Evolutionary conservation across 2,329 filamentous ascomycete genomes (phyloP).

Genomic region (Chaetomium globosum): DNA sequence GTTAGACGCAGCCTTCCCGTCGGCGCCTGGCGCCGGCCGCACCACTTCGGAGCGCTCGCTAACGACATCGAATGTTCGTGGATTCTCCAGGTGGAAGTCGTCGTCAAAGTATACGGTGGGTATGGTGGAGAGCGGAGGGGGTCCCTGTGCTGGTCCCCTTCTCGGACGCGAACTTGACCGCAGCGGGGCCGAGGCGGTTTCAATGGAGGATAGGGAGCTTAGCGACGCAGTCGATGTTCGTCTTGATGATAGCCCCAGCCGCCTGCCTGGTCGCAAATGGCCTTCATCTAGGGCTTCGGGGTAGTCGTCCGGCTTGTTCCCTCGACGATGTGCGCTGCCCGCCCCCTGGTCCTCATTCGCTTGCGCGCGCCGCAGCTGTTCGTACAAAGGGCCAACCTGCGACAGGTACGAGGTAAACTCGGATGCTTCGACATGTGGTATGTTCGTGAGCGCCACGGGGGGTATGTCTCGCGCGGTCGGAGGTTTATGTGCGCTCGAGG

Average conservation of each 20-base stretch:
- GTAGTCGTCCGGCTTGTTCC: constrained; percentile 48
- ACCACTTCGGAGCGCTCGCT: constrained; percentile 97
- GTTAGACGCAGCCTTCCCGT: constrained; percentile 60
- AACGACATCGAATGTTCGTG: constrained; percentile 92
- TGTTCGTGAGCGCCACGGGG: constrained; percentile 86
- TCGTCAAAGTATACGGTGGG: constrained; percentile 93
- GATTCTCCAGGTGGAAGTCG: constrained; percentile 92
- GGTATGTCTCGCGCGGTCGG: constrained; percentile 89
- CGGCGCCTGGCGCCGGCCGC: constrained; percentile 61
- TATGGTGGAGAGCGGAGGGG: constrained; percentile 87
- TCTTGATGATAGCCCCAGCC: constrained; percentile 43
- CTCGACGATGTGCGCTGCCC: constrained; percentile 46
- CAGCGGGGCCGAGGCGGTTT: constrained; percentile 46
- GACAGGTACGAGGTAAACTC: constrained; percentile 83
- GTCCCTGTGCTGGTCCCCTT: constrained; percentile 67
- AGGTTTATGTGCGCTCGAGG: constrained; percentile 73
- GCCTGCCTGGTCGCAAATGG: constrained; percentile 51
- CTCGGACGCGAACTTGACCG: constrained; percentile 53
- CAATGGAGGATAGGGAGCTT: constrained; percentile 55
- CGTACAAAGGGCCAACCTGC: constrained; percentile 84
- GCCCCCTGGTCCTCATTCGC: constrained; percentile 69
- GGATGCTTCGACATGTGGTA: constrained; percentile 75
- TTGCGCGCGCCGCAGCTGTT: constrained; percentile 82
- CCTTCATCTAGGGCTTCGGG: constrained; percentile 47
- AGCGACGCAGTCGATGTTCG: constrained; percentile 52